Percentiles rank a stretch among this genome's conserved stretches.
Conservation (phyloP, 495 filamentous ascomycete genomes). For the Penicillium turbatum region DNA sequence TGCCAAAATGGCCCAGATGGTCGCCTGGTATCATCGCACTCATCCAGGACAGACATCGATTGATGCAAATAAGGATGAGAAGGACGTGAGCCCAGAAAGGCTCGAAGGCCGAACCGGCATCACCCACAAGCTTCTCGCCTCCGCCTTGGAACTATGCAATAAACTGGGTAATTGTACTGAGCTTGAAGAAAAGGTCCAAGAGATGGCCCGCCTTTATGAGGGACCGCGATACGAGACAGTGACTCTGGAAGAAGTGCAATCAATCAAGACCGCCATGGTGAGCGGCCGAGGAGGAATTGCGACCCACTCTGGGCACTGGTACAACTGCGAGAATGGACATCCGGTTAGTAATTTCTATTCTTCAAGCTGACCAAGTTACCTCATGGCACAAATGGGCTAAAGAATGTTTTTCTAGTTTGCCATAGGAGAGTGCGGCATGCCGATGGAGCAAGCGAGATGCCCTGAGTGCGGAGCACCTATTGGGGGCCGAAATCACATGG, state of each 20-base stretch:
- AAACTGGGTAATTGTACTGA: conserved; percentile 2
- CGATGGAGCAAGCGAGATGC: conserved; percentile 15
- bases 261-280: conserved; percentile 13
- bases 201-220: conserved; percentile 9
- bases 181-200: conserved; percentile 8
- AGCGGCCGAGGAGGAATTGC: conserved; percentile 13
- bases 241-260: conserved; percentile 10
- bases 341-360: conserved; percentile 9
- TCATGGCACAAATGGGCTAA: background rate
- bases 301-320: conserved; percentile 19
- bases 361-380: too few relatives aligned
- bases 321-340: conserved; percentile 18
- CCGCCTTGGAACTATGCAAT: conserved; percentile 5
- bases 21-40: conserved; percentile 8
- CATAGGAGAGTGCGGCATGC: conserved; percentile 17
- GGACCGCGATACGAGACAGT: conserved; percentile 10
- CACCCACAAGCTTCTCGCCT: conserved; percentile 1
- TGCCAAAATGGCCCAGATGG: conserved; percentile 5
- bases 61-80: background rate
- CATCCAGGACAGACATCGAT: background rate
- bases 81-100: background rate
- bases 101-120: background rate
- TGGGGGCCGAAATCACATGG: conserved; percentile 7
- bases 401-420: conserved; percentile 15
- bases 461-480: conserved; percentile 13